Conservation (phyloP, 2,329 filamentous ascomycete species). For the Thermochaetoides dissita region DNA sequence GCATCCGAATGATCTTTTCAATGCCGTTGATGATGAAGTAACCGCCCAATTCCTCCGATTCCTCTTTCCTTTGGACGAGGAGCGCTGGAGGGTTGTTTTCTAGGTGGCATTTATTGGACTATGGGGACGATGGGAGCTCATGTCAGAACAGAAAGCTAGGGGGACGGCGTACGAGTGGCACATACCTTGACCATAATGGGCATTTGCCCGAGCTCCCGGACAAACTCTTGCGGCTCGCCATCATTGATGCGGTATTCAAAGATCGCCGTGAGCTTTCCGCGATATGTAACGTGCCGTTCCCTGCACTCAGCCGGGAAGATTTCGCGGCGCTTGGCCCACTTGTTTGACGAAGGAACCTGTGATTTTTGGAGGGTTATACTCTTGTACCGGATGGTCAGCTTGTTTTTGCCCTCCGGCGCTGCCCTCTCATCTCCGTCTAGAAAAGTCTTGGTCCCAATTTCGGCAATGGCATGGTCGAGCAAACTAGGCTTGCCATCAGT, state of each 20-base stretch:
- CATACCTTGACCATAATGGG: conserved; percentile 85
- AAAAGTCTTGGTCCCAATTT: conserved; percentile 81
- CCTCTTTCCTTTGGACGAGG: conserved; percentile 78
- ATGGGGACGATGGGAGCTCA: conserved; percentile 1
- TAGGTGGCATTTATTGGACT: conserved; percentile 85
- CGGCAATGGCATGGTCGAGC: conserved; percentile 61
- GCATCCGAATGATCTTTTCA: conserved; percentile 87
- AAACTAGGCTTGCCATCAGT: conserved; percentile 44
- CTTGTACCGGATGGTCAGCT: conserved; percentile 62
- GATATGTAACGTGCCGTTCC: conserved; percentile 83
- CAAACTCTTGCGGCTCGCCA: conserved; percentile 67
- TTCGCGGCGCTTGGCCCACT: conserved; percentile 68
- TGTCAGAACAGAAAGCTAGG: conserved; percentile 14
- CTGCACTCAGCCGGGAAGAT: conserved; percentile 86
- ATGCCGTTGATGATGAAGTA: conserved; percentile 98
- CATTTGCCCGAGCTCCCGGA: conserved; percentile 74
- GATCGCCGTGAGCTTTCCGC: conserved; percentile 69
- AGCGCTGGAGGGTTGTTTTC: conserved; percentile 70
- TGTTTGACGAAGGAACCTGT: conserved; percentile 66
- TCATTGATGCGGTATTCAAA: conserved; percentile 81
- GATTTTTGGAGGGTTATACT: conserved; percentile 74
- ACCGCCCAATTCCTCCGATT: conserved; percentile 88
- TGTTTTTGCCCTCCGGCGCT: conserved; percentile 50
- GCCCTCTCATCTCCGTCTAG: conserved; percentile 65
- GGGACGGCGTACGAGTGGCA: not conserved